Percentiles rank a stretch among this genome's conserved stretches.
phyloP scores from a whole-genome alignment of 2,329 filamentous ascomycete species.

The Aspergillus pseudoglaucus region DNA sequence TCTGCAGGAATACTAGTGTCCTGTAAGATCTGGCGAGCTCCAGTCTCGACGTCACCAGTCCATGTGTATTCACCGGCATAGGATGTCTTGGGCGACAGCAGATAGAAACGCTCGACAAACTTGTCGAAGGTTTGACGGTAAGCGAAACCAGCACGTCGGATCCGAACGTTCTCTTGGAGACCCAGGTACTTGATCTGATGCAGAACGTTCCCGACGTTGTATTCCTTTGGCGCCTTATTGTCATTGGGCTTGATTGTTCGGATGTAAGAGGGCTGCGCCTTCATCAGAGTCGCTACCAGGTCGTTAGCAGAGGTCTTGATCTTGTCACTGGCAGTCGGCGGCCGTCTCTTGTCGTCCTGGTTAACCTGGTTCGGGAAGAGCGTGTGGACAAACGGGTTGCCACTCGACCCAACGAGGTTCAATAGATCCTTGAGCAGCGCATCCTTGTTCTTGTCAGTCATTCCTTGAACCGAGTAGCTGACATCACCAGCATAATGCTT shows the following conservation, averaged over 20 bases:
- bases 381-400: slow-evolving; percentile 77
- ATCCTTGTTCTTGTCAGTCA: slow-evolving; percentile 99
- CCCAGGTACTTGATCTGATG: slow-evolving; percentile 99
- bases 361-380: slow-evolving; percentile 91
- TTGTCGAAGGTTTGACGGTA: slow-evolving; percentile 97
- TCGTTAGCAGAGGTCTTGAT: slow-evolving; percentile 94
- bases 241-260: slow-evolving; percentile 99
- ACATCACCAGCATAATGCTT: slow-evolving; percentile 99
- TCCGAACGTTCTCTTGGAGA: slow-evolving; percentile 98
- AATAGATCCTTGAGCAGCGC: slow-evolving; percentile 90
- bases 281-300: slow-evolving; percentile 91
- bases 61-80: slow-evolving; percentile 98
- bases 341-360: slow-evolving; percentile 88
- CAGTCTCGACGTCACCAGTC: slow-evolving; percentile 80
- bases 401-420: slow-evolving; percentile 74
- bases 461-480: slow-evolving; percentile 86
- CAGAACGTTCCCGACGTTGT: slow-evolving; percentile 83
- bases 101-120: slow-evolving; percentile 94
- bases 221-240: slow-evolving; percentile 92
- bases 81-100: slow-evolving; percentile 86
- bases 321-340: slow-evolving; percentile 91
- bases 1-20: slow-evolving; percentile 93
- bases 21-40: slow-evolving; percentile 86
- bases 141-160: slow-evolving; percentile 90
- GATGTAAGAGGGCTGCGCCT: slow-evolving; percentile 94